Conservation (phyloP, 2,329 filamentous ascomycete species). For the Xylogone sp. region DNA sequence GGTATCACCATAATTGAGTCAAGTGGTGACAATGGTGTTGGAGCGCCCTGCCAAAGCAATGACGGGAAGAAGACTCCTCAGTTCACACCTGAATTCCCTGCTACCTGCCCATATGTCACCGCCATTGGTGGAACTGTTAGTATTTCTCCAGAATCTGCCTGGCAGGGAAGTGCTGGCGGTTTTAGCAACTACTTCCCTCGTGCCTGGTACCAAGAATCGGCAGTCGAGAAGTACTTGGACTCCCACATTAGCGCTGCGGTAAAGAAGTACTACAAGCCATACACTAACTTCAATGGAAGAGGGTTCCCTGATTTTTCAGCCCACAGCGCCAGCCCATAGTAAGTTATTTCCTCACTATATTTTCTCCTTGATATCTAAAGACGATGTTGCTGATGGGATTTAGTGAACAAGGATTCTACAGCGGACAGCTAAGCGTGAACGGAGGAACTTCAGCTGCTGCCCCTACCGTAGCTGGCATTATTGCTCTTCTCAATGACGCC, state of each 20-base stretch:
- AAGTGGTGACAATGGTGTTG: constrained; percentile 49
- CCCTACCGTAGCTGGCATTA: constrained; percentile 52
- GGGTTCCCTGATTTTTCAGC: constrained; percentile 48
- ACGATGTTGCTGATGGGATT: background rate
- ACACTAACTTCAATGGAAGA: constrained; percentile 41
- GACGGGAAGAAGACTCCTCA: constrained; percentile 50
- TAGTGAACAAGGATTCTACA: constrained; percentile 11
- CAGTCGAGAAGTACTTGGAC: constrained; percentile 37
- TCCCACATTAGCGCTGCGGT: constrained; percentile 25
- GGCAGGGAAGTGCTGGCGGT: constrained; percentile 46
- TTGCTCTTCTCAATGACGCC: constrained; percentile 60
- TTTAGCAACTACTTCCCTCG: constrained; percentile 48
- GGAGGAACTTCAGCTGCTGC: constrained; percentile 50
- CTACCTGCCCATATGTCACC: constrained; percentile 33
- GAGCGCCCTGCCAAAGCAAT: constrained; percentile 45
- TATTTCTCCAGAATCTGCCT: constrained; percentile 30
- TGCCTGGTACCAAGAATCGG: constrained; percentile 41
- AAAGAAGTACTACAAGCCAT: constrained; percentile 39
- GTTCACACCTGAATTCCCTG: constrained; percentile 54
- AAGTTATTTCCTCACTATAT: background rate
- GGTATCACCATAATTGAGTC: constrained; percentile 49
- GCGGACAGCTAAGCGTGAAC: constrained; percentile 23
- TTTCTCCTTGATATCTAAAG: background rate
- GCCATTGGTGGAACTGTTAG: constrained; percentile 21
- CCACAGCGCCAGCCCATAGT: constrained; percentile 13